Evolutionary conservation across 352 stramenopile species (phyloP).

Genomic region (Phytophthora sojae): DNA sequence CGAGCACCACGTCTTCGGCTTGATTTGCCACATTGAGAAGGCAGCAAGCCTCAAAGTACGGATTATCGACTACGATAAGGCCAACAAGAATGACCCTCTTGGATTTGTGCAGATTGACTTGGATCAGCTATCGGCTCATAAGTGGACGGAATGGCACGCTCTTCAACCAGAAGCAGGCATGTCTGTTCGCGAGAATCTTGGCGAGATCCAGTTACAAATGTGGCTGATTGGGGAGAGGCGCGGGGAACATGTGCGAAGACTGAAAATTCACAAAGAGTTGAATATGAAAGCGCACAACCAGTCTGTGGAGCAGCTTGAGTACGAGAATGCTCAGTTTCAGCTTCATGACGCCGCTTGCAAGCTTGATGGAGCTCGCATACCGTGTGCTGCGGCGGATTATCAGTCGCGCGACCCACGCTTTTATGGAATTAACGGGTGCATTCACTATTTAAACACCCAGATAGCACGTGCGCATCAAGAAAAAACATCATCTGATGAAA

Average conservation of each 20-base stretch:
- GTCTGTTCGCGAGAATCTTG: constrained; percentile 54
- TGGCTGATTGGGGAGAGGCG: constrained; percentile 66
- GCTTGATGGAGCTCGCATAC: constrained; percentile 72
- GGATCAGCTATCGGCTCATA: constrained; percentile 57
- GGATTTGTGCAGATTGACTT: constrained; percentile 58
- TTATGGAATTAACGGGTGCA: constrained; percentile 83
- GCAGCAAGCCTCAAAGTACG: constrained; percentile 59
- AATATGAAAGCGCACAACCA: constrained; percentile 66
- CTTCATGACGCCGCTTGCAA: constrained; percentile 73
- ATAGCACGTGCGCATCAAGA: constrained; percentile 68
- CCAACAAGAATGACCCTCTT: constrained; percentile 64
- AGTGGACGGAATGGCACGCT: constrained; percentile 56
- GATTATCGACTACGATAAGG: constrained; percentile 63
- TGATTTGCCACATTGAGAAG: constrained; percentile 64
- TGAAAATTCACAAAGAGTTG: constrained; percentile 67
- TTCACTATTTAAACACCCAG: constrained; percentile 72
- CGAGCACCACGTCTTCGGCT: constrained; percentile 71
- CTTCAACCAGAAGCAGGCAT: constrained; percentile 58
- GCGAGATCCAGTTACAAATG: constrained; percentile 61
- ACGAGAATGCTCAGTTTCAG: constrained; percentile 73
- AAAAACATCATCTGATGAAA: constrained; percentile 60
- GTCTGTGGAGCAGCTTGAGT: constrained; percentile 65
- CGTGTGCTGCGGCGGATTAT: constrained; percentile 72
- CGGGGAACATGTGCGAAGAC: constrained; percentile 54
- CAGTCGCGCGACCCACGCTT: constrained; percentile 69